These are phyloP conservation scores for Saccharomycopsis capsularis DNA, from an alignment of 805 yeast species.

Conservation along the genomic window DNA sequence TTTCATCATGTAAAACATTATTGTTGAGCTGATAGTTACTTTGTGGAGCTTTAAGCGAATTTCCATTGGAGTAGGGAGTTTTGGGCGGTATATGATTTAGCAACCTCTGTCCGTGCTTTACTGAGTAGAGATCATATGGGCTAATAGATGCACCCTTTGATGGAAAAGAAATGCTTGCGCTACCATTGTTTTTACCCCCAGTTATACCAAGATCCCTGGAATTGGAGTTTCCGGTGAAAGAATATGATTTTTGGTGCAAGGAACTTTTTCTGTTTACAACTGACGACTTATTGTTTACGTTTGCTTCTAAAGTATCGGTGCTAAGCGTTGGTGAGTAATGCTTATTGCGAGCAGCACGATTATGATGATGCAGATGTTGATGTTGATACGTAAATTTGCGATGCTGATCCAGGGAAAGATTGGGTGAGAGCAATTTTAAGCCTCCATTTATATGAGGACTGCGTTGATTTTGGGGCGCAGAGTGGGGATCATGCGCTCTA, in stretches of 20 bases:
- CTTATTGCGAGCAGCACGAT: neutral
- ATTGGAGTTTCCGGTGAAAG: neutral
- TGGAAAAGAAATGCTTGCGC: slow-evolving; percentile 9
- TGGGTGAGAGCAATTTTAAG: too few species aligned
- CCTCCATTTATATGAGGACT: too few species aligned
- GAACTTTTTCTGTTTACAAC: neutral
- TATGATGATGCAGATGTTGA: neutral
- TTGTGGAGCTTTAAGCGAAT: slow-evolving; percentile 1
- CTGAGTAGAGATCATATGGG: neutral
- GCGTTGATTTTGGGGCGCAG: neutral
- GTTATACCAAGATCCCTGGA: neutral
- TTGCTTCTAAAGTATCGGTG: neutral
- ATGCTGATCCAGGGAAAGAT: neutral
- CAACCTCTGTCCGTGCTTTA: neutral
- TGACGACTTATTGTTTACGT: neutral
- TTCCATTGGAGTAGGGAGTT: neutral
- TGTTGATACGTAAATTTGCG: neutral
- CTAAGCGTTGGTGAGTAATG: neutral
- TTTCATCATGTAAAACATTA: slow-evolving; percentile 6
- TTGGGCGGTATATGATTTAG: neutral
- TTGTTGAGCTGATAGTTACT: slow-evolving; percentile 14
- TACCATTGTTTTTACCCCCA: neutral
- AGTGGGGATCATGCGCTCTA: too few species aligned
- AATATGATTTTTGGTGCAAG: neutral
- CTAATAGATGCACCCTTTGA: neutral